phyloP scores from a whole-genome alignment of 1,284 basidiomycete genomes.

The Boletus calvinii region DNA sequence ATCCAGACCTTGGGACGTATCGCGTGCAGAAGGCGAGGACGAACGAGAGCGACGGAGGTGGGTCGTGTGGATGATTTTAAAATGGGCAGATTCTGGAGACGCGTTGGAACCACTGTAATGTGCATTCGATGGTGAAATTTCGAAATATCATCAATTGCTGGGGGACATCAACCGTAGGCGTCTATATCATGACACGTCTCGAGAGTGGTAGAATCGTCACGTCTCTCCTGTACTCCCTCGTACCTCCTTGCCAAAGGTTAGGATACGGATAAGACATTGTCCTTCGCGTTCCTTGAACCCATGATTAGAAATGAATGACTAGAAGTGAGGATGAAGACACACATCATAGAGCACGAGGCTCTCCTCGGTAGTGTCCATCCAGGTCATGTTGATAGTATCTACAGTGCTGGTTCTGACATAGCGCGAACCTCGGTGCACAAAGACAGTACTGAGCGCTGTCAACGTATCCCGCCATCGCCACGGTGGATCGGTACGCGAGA shows the following conservation, averaged over 20 bases:
- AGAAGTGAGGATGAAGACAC: constrained; percentile 7
- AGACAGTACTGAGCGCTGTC: constrained; percentile 32
- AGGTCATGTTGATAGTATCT: constrained; percentile 30
- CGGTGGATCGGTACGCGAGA: constrained; percentile 27
- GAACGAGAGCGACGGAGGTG: constrained; percentile 64
- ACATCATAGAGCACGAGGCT: constrained; percentile 34
- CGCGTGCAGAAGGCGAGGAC: constrained; percentile 51
- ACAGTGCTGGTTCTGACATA: constrained; percentile 36
- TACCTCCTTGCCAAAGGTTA: constrained; percentile 35
- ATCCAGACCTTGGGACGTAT: constrained; percentile 52
- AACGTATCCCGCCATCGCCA: constrained; percentile 33
- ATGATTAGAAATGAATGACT: constrained; percentile 6
- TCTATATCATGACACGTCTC: constrained; percentile 1
- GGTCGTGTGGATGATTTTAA: constrained; percentile 65
- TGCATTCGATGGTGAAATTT: not conserved
- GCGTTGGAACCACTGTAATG: constrained; percentile 6
- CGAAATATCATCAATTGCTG: not conserved
- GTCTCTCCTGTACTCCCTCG: constrained; percentile 14
- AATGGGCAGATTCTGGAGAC: constrained; percentile 40
- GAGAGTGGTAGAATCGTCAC: not conserved
- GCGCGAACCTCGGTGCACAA: constrained; percentile 22
- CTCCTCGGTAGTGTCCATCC: constrained; percentile 37
- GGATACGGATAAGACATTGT: constrained; percentile 33
- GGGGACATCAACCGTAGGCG: not conserved
- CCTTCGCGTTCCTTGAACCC: constrained; percentile 32